Base-by-base conservation (phyloP, 352 stramenopile genomes). In the Globisporangium lucens region DNA sequence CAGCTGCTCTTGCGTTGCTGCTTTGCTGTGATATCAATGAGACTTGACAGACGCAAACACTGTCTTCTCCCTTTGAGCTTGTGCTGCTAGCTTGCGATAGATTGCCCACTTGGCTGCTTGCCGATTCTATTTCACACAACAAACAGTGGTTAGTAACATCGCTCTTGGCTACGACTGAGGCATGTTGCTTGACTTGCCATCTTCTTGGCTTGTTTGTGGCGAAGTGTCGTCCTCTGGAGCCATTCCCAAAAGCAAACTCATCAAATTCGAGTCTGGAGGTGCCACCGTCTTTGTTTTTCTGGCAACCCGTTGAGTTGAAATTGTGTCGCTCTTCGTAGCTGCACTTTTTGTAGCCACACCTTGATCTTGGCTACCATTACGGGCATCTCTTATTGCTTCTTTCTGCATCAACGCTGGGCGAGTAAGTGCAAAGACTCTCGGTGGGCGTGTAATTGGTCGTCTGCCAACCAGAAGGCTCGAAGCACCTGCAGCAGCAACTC, bases 141-240 rank as follows among this genome's bases (percentile, higher is more conserved):
- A 47, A 47, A 49, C 33, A 61, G 20, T 49, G 9, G 33, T 61
- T 33, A 61, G 33, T n/a, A 22, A 49, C 3, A 17, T 3, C 7
- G 22, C 17, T 41, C 4, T 6, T 36, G 38, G 6, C 38, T 27
- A 38, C 22, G 20, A 62, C 4, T 7, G 22, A 20, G n/a, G 4
- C 17, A 27, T 12, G 7, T n/a, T 30, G 3, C 20, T 30, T 35
- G 29, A 22, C n/a, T 36, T 66, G 49, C 47, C 27, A 12, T 61
- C 63, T 29, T 68, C 63, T 63, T 68, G 63, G 15, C 53, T 68
- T 27, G 63, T 68, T 52, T 63, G 63, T 15, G 63, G 63, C 2
- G 51, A 61, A 6, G 41, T 47, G 38, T 49, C 53, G 15, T 68
- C 41, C 4, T 60, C 36, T 20, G 36, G 20, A 62, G 4, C 13